phyloP scores from a whole-genome alignment of 495 filamentous ascomycete genomes.

The Beverwykella pulmonaria region DNA sequence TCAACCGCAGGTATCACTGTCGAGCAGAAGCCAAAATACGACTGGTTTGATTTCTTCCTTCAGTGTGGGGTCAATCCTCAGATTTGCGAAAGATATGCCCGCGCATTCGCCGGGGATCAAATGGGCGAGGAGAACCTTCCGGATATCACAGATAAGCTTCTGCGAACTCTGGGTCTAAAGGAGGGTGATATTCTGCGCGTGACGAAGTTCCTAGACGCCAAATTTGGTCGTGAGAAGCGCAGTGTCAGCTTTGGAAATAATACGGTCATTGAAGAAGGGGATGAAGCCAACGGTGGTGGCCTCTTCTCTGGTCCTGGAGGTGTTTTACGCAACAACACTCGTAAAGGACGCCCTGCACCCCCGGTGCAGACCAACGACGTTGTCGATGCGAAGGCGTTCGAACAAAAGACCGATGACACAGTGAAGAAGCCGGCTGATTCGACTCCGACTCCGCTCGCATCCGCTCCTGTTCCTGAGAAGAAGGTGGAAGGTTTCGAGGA shows the following conservation, averaged over 20 bases:
- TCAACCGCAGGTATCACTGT: constrained; percentile 54
- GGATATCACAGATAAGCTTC: constrained; percentile 77
- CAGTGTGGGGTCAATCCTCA: constrained; percentile 85
- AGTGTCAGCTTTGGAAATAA: constrained; percentile 65
- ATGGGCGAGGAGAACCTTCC: constrained; percentile 92
- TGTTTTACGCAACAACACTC: constrained; percentile 87
- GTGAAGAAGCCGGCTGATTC: constrained; percentile 49
- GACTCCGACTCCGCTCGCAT: constrained; percentile 54
- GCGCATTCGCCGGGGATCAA: constrained; percentile 82
- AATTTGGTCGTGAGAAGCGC: constrained; percentile 67
- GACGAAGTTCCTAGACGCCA: constrained; percentile 84
- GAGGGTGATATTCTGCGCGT: constrained; percentile 96
- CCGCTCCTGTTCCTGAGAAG: constrained; percentile 51
- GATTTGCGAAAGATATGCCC: constrained; percentile 90
- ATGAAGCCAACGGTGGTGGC: constrained; percentile 60
- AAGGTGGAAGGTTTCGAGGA: constrained; percentile 80
- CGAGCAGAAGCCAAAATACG: constrained; percentile 71
- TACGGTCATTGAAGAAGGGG: constrained; percentile 53
- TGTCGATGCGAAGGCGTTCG: constrained; percentile 85
- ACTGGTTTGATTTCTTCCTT: constrained; percentile 99
- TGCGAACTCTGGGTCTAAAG: constrained; percentile 85
- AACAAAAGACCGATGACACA: constrained; percentile 59
- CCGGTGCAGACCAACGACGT: constrained; percentile 79
- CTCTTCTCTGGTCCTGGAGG: constrained; percentile 93
- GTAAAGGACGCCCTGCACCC: constrained; percentile 86